Conservation (phyloP, 495 filamentous ascomycete genomes). For the Trichoderma gamsii region DNA sequence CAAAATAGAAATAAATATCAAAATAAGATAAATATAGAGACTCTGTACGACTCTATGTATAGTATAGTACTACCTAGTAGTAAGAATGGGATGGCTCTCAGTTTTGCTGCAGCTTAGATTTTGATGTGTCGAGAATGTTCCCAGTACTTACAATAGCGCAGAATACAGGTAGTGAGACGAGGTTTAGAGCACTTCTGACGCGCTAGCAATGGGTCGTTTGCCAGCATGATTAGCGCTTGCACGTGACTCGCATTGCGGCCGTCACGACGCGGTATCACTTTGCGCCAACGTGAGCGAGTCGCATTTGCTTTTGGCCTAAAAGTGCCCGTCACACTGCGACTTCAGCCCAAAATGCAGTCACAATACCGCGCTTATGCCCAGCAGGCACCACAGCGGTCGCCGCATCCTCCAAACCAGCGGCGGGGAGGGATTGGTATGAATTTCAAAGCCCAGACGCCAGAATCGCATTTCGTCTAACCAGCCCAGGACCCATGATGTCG, state of each 20-base stretch:
- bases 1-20: too few species aligned
- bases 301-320: not conserved
- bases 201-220: not conserved
- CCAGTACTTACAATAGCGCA: too few species aligned
- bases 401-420: constrained; percentile 37
- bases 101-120: too few species aligned
- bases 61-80: too few species aligned
- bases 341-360: constrained; percentile 37
- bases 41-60: too few species aligned
- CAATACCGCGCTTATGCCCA: constrained; percentile 39
- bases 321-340: not conserved
- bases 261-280: constrained; percentile 10
- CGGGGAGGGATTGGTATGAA: constrained; percentile 45
- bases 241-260: not conserved
- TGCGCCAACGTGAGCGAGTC: not conserved
- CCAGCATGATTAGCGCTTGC: not conserved
- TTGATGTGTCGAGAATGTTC: too few species aligned
- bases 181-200: not conserved
- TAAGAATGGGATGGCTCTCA: too few species aligned
- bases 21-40: too few species aligned
- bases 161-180: not conserved
- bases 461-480: constrained; percentile 10
- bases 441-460: constrained; percentile 15
- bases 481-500: constrained; percentile 52
- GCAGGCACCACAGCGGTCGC: constrained; percentile 30